phyloP scores from a whole-genome alignment of 192 early-diverging fungal species.

The Coemansia sp. region DNA sequence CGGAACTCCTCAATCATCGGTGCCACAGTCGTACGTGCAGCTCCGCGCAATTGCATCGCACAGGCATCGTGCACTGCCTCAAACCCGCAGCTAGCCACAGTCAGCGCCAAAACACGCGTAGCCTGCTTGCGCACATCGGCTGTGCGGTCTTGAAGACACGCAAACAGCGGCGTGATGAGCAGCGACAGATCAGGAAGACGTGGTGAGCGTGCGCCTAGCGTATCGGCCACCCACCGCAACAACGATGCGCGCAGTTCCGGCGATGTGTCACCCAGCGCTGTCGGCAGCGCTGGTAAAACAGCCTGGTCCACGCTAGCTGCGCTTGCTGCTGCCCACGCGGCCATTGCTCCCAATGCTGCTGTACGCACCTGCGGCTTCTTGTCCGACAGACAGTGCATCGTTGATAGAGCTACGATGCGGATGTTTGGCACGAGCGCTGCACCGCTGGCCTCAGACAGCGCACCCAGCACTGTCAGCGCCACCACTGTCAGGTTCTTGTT shows the following conservation, averaged over 20 bases:
- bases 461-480: slow-evolving; percentile 78
- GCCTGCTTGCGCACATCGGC: slow-evolving; percentile 88
- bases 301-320: slow-evolving; percentile 64
- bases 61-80: slow-evolving; percentile 68
- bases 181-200: slow-evolving; percentile 62
- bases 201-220: slow-evolving; percentile 46
- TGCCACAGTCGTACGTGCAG: slow-evolving; percentile 68
- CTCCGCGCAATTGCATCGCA: slow-evolving; percentile 71
- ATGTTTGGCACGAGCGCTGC: slow-evolving; percentile 76
- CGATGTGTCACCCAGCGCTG: slow-evolving; percentile 73
- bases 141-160: slow-evolving; percentile 86
- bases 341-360: slow-evolving; percentile 72
- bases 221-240: slow-evolving; percentile 74
- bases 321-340: slow-evolving; percentile 66
- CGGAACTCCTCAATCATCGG: slow-evolving; percentile 74
- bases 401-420: slow-evolving; percentile 66
- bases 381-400: slow-evolving; percentile 78
- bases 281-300: slow-evolving; percentile 60
- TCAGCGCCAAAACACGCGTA: slow-evolving; percentile 63
- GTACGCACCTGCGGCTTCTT: slow-evolving; percentile 86
- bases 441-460: slow-evolving; percentile 78
- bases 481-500: slow-evolving; percentile 87
- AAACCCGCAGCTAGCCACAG: slow-evolving; percentile 71
- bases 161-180: slow-evolving; percentile 69
- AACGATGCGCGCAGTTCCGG: slow-evolving; percentile 88